These are phyloP conservation scores for Nitzschia sp. DNA, from an alignment of 108 stramenopile genomes.

Conservation along the genomic window DNA sequence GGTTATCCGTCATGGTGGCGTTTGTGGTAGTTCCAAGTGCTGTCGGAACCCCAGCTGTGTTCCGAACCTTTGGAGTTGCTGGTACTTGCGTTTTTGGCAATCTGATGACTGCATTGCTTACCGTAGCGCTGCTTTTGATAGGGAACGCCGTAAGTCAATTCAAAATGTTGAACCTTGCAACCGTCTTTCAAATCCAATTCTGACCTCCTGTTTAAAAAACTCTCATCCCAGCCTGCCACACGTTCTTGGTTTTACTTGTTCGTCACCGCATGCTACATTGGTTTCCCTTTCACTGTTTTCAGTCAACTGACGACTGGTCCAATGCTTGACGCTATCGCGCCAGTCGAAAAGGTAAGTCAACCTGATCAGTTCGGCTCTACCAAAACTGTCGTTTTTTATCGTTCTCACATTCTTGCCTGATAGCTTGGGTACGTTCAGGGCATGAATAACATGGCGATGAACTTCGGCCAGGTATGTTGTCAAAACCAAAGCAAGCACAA, in stretches of 20 bases:
- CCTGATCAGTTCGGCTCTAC: not conserved
- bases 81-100: slow-evolving; percentile 53
- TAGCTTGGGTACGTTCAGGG: slow-evolving; percentile 51
- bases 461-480: slow-evolving; percentile 36
- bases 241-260: slow-evolving; percentile 34
- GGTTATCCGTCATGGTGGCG: slow-evolving; percentile 50
- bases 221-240: slow-evolving; percentile 35
- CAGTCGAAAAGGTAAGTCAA: slow-evolving; percentile 31
- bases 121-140: slow-evolving; percentile 35
- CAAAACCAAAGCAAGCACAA: too few species aligned
- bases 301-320: slow-evolving; percentile 52
- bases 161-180: too few species aligned
- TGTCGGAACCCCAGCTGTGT: slow-evolving; percentile 40
- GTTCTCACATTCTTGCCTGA: not conserved
- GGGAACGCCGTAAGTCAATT: slow-evolving; percentile 30
- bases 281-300: slow-evolving; percentile 56
- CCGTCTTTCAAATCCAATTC: too few species aligned
- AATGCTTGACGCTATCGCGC: slow-evolving; percentile 51
- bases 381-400: not conserved
- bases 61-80: slow-evolving; percentile 40
- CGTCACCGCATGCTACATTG: slow-evolving; percentile 41
- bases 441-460: slow-evolving; percentile 48
- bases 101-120: slow-evolving; percentile 36
- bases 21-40: slow-evolving; percentile 47
- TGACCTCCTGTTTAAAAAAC: too few species aligned